Base-by-base conservation (phyloP, 208 protist species). In the Acanthamoeba castellanii region DNA sequence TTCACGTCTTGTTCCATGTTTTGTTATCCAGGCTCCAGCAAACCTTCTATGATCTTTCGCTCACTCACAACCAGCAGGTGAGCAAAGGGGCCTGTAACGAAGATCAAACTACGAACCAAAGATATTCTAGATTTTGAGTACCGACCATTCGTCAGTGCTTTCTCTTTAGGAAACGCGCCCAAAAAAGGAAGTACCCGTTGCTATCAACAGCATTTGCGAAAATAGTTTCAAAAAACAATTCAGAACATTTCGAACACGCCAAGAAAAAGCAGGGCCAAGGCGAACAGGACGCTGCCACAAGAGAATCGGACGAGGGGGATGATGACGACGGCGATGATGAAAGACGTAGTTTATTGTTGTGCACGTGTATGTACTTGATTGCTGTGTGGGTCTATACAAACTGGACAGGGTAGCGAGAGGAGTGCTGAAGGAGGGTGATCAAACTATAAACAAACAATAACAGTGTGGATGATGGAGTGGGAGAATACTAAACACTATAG, bases 391-490 rank as follows among this genome's bases (percentile, higher is more conserved):
- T 64, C 9, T 64, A 27, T 64, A 64, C 57, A 64, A 42, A 64
- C 57, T 64, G 57, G 22, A 64, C 11, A 64, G 57, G 22, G 22
- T 42, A 42, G 37, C 37, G 37, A 42, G 37, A 42, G 37, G 37
- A 42, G 37, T 3, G 37, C 37, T 42, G 57, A 27, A 64, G 57
- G 0, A 64, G 57, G 57, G 20, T 25, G 57, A 16, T 4, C 64
- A 72, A 34, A n/a, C 22, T 72, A 72, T 72, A 72, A n/a, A 72
- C 64, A 72, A 72, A 72, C 64, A 72, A 72, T 72, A 72, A 72
- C 64, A 72, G 30, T 13, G 14, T 7, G 64, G 5, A 16, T 37
- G 30, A 72, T 11, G 64, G 7, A 34, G 64, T 13, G 64, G 64
- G 11, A 27, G 14, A 34, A 34, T 72, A 72, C 64, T 72, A 27